A percentile compares a stretch with the other conserved stretches of the same genome.
phyloP scores from a whole-genome alignment of 345 rosid species.

The Eucalyptus curtisii region DNA sequence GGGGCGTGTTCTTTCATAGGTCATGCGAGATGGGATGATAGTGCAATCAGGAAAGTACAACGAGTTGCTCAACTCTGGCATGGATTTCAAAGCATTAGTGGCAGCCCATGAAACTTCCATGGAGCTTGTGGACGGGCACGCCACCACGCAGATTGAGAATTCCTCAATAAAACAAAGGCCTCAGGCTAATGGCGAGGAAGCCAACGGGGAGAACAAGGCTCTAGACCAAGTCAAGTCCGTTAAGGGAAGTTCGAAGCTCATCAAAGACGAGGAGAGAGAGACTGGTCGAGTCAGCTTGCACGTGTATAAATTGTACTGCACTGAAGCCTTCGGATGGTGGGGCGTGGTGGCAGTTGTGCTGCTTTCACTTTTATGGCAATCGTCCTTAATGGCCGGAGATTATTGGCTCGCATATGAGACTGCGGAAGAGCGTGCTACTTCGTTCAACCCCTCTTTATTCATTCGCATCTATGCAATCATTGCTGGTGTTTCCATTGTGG shows the following conservation, averaged over 20 bases:
- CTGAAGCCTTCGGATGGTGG: conserved; percentile 95
- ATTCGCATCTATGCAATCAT: conserved; percentile 51
- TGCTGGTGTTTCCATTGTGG: conserved; percentile 39
- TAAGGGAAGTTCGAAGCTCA: conserved; percentile 58
- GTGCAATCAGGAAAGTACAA: conserved; percentile 81
- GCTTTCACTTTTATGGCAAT: conserved; percentile 69
- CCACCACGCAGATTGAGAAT: background rate
- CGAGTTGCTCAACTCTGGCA: conserved; percentile 37
- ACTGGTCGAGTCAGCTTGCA: conserved; percentile 61
- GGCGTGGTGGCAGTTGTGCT: conserved; percentile 43
- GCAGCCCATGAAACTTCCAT: conserved; percentile 80
- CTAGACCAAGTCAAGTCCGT: conserved; percentile 20
- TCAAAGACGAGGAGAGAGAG: conserved; percentile 83
- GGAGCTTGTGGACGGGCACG: conserved; percentile 69
- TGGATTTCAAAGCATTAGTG: conserved; percentile 70
- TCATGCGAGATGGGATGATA: conserved; percentile 83
- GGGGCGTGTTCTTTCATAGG: conserved; percentile 20
- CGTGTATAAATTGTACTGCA: conserved; percentile 68
- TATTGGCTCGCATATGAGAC: conserved; percentile 96
- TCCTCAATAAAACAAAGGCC: conserved; percentile 21
- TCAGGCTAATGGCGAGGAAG: conserved; percentile 21
- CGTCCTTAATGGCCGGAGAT: conserved; percentile 71
- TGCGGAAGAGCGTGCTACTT: conserved; percentile 27
- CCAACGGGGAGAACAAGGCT: conserved; percentile 35
- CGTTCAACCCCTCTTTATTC: conserved; percentile 46